phyloP scores from a whole-genome alignment of 2,329 filamentous ascomycete genomes.

The Rosellinia necatrix region DNA sequence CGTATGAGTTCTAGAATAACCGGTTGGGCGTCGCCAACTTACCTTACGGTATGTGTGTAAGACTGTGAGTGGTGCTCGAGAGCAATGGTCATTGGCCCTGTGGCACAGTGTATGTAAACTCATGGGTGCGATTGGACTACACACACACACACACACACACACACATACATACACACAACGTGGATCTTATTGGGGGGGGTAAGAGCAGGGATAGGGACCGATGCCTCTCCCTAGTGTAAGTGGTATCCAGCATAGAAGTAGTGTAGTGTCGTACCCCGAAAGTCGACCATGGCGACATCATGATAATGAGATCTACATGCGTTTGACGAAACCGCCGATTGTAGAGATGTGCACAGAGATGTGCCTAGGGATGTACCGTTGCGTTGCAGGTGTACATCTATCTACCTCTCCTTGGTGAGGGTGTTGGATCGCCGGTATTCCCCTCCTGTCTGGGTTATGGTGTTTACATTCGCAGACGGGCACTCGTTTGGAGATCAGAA shows the following conservation, averaged over 20 bases:
- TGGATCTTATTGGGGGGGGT: conserved; percentile 3
- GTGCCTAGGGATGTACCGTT: no score
- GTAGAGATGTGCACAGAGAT: no score
- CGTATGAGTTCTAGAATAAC: conserved; percentile 3
- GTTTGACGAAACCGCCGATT: no score
- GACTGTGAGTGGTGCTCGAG: conserved; percentile 5
- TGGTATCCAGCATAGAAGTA: no score
- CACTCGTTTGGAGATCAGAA: conserved; percentile 2
- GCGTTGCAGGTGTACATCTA: neutral
- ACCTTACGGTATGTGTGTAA: neutral
- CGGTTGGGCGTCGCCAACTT: no score
- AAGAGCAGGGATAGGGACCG: neutral
- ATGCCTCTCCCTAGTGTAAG: neutral
- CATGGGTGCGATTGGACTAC: neutral
- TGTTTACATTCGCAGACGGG: neutral
- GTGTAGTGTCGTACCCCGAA: neutral
- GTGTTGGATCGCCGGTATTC: conserved; percentile 2
- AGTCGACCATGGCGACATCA: neutral
- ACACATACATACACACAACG: neutral
- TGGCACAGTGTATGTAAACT: neutral
- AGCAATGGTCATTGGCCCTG: neutral
- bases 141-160: neutral
- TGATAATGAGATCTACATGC: neutral
- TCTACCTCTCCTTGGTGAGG: neutral
- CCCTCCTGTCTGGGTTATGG: no score